Percentiles rank a stretch among this genome's conserved stretches.
Evolutionary conservation across 2,329 filamentous ascomycete species (phyloP).

Genomic region (Penicillium sp.): DNA sequence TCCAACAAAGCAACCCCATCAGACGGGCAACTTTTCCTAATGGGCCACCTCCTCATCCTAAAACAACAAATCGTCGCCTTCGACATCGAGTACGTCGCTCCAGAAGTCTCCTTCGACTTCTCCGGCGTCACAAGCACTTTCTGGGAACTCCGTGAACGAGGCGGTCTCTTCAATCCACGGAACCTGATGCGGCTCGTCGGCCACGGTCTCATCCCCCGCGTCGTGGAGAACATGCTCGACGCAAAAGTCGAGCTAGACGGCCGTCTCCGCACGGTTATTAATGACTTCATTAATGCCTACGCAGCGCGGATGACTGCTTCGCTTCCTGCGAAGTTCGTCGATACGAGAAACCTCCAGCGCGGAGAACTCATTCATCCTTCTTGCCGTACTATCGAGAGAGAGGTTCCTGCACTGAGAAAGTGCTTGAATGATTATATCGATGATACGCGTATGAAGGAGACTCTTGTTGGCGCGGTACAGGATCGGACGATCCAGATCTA

Average conservation of each 20-base stretch:
- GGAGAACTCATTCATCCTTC: conserved; percentile 49
- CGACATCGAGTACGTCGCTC: conserved; percentile 77
- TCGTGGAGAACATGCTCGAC: conserved; percentile 70
- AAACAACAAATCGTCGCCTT: conserved; percentile 96
- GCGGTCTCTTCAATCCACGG: conserved; percentile 64
- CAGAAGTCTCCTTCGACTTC: conserved; percentile 66
- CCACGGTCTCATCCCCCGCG: conserved; percentile 60
- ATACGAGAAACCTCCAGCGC: conserved; percentile 39
- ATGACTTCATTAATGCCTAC: conserved; percentile 63
- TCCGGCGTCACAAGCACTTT: conserved; percentile 65
- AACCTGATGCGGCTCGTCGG: conserved; percentile 61
- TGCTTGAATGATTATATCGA: conserved; percentile 64
- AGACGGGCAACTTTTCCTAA: conserved; percentile 86
- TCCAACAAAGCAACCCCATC: conserved; percentile 60
- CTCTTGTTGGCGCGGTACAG: conserved; percentile 64
- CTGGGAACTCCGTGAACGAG: conserved; percentile 65
- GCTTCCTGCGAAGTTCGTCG: conserved; percentile 41
- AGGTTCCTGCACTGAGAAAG: conserved; percentile 55
- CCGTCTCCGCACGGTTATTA: conserved; percentile 61
- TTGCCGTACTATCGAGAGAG: conserved; percentile 56
- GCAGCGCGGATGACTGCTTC: conserved; percentile 57
- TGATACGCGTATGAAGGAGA: conserved; percentile 64
- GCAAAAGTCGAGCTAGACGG: conserved; percentile 68
- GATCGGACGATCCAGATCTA: conserved; percentile 63
- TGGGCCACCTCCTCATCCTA: conserved; percentile 90